Evolutionary conservation across 495 filamentous ascomycete genomes (phyloP).

Genomic region (Xylaria castorea): DNA sequence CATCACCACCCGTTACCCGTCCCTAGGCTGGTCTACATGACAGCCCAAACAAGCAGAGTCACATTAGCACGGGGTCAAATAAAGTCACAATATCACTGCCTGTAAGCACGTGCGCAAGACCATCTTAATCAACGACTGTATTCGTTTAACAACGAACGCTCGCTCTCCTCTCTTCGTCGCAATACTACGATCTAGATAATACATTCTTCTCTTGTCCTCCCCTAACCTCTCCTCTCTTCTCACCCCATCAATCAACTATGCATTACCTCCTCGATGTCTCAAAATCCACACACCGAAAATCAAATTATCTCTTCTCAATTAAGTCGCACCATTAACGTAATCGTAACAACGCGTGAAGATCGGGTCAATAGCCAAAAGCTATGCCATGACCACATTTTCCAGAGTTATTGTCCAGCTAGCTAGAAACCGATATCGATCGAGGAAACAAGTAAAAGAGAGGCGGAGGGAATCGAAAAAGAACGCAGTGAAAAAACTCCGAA

Average conservation of each 20-base stretch:
- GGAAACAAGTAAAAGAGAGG: constrained; percentile 11
- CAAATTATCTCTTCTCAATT: constrained; percentile 20
- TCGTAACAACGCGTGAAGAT: not conserved
- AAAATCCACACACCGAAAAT: constrained; percentile 1
- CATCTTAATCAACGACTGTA: not conserved
- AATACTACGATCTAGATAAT: constrained; percentile 2
- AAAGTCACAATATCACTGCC: not conserved
- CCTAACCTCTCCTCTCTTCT: not conserved
- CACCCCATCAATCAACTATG: not conserved
- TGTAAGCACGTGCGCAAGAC: not conserved
- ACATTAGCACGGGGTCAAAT: not conserved
- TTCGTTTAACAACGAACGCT: not conserved
- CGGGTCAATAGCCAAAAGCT: constrained; percentile 26
- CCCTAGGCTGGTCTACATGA: not conserved
- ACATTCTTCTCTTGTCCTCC: not conserved
- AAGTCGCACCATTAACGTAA: not conserved
- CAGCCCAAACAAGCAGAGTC: not conserved
- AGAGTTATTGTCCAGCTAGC: constrained; percentile 22
- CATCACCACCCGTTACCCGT: not conserved
- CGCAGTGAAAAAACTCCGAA: constrained; percentile 23
- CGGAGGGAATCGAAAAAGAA: not conserved
- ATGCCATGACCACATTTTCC: constrained; percentile 20
- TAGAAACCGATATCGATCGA: constrained; percentile 9
- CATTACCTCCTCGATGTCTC: not conserved
- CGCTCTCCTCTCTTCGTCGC: not conserved